Evolutionary conservation across 768 basidiomycete genomes (phyloP).

Genomic region (Boletus eberwhitei): DNA sequence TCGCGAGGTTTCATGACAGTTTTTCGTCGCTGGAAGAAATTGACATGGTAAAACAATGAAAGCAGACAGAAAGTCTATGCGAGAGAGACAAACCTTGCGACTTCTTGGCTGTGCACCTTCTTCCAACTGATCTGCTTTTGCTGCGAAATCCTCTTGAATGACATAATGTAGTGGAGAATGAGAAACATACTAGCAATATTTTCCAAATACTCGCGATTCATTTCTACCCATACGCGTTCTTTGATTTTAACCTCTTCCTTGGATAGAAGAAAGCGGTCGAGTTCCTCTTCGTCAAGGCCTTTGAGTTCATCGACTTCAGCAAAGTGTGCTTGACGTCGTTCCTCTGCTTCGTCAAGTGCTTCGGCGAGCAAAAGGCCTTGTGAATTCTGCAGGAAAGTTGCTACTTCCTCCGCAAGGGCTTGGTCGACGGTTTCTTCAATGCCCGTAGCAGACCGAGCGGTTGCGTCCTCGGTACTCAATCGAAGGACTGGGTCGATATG

Average conservation of each 20-base stretch:
- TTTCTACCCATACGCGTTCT: conserved; percentile 91
- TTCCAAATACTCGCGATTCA: conserved; percentile 88
- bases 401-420: conserved; percentile 67
- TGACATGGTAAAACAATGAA: conserved; percentile 8
- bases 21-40: conserved; percentile 60
- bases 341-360: conserved; percentile 67
- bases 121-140: conserved; percentile 61
- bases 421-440: conserved; percentile 62
- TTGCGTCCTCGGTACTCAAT: conserved; percentile 15
- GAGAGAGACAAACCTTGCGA: conserved; percentile 72
- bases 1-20: conserved; percentile 65
- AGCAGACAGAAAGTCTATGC: conserved; percentile 27
- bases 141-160: conserved; percentile 51
- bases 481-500: conserved; percentile 61
- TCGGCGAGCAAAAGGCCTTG: conserved; percentile 56
- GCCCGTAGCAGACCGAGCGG: conserved; percentile 28
- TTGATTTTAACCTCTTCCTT: conserved; percentile 83
- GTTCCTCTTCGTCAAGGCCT: conserved; percentile 88
- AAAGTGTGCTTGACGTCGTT: conserved; percentile 52
- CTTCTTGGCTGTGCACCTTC: conserved; percentile 46
- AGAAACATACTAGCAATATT: conserved; percentile 61
- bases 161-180: conserved; percentile 24
- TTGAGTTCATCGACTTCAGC: conserved; percentile 56
- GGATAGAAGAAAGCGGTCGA: conserved; percentile 73
- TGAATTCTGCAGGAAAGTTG: conserved; percentile 57